phyloP scores from a whole-genome alignment of 2,329 filamentous ascomycete species.

The Neophaeococcomyces mojaviensis region DNA sequence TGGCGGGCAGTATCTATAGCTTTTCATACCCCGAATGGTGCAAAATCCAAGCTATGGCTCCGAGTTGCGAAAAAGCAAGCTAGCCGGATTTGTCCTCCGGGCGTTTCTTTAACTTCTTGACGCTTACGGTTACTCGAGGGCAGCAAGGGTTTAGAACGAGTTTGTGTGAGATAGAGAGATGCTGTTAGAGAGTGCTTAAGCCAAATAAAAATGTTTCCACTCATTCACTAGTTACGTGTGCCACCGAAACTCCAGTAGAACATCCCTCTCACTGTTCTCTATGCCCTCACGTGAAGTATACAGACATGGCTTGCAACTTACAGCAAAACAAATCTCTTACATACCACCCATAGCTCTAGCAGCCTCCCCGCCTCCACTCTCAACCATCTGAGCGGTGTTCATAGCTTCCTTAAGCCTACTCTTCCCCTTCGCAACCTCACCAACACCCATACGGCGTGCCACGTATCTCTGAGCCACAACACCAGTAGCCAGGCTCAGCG shows the following conservation, averaged over 20 bases:
- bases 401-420: constrained; percentile 39
- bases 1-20: no score
- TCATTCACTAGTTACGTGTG: no score
- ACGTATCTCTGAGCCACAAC: constrained; percentile 93
- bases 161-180: no score
- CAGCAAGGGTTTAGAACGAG: no score
- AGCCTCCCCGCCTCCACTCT: constrained; percentile 53
- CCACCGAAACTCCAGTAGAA: no score
- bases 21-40: no score
- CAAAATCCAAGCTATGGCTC: background rate
- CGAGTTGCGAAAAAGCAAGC: background rate
- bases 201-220: no score
- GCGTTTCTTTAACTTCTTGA: background rate
- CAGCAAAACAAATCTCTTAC: constrained; percentile 4
- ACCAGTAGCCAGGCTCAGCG: constrained; percentile 68
- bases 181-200: no score
- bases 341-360: constrained; percentile 43
- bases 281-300: no score
- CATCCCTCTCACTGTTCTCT: background rate
- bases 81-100: background rate
- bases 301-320: background rate
- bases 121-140: no score
- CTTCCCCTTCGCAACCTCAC: constrained; percentile 63
- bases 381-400: constrained; percentile 46
- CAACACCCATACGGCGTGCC: constrained; percentile 89